Conservation (phyloP, 208 protist species). For the Acanthamoeba culbertsoni region DNA sequence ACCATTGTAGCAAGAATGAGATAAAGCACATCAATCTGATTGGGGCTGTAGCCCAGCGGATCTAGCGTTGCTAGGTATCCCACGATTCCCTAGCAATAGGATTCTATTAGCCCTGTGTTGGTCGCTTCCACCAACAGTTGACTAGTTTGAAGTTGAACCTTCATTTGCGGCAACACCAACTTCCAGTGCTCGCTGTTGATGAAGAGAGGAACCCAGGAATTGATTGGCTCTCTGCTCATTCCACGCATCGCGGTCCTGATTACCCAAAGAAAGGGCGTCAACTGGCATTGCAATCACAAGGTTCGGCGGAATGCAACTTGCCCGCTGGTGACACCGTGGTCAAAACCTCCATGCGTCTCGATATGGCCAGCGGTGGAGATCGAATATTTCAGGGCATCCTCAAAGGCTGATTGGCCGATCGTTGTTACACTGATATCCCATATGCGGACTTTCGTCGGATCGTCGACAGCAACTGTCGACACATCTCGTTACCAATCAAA, state of each 20-base stretch:
- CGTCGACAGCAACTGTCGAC: conserved; percentile 52
- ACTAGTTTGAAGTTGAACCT: not conserved
- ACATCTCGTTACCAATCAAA: not conserved
- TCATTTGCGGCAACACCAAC: conserved; percentile 51
- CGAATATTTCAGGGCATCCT: conserved; percentile 62
- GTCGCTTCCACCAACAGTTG: not conserved
- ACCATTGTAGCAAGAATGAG: conserved; percentile 62
- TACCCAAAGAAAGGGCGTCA: not conserved
- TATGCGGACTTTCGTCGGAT: conserved; percentile 72
- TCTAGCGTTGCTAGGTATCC: conserved; percentile 66
- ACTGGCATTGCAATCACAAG: not conserved
- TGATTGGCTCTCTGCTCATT: conserved; percentile 67
- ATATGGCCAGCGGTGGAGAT: conserved; percentile 58
- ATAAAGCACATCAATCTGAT: conserved; percentile 64
- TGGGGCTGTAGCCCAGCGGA: conserved; percentile 63
- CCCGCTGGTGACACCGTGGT: not conserved
- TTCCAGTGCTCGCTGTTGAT: conserved; percentile 64
- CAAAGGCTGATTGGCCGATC: conserved; percentile 61
- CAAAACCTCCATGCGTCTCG: conserved; percentile 65
- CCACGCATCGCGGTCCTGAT: conserved; percentile 37
- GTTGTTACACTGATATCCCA: conserved; percentile 55
- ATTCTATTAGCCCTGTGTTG: not conserved
- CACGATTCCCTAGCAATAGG: conserved; percentile 41
- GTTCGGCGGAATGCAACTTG: too few relatives aligned
- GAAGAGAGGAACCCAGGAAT: conserved; percentile 67